phyloP scores from a whole-genome alignment of 2,329 filamentous ascomycete genomes.

The Trichoderma sp. region DNA sequence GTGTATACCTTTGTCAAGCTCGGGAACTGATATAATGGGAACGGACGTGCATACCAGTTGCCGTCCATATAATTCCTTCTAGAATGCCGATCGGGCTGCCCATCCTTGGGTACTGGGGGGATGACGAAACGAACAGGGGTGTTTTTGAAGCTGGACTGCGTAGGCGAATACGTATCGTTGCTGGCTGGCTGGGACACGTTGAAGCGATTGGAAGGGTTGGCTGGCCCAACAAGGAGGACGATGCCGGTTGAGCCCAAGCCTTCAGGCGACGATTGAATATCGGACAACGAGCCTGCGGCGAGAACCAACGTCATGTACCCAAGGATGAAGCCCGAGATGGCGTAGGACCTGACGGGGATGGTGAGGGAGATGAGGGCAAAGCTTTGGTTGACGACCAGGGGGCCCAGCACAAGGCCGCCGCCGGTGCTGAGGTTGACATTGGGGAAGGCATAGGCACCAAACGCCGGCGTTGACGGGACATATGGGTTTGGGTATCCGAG shows the following conservation, averaged over 20 bases:
- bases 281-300: slow-evolving; percentile 62
- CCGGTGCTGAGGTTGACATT: slow-evolving; percentile 50
- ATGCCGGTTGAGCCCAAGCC: slow-evolving; percentile 69
- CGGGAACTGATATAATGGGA: slow-evolving; percentile 60
- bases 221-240: slow-evolving; percentile 68
- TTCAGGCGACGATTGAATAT: slow-evolving; percentile 61
- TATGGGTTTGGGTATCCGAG: slow-evolving; percentile 42
- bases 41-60: slow-evolving; percentile 47
- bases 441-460: slow-evolving; percentile 49
- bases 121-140: slow-evolving; percentile 59
- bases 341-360: slow-evolving; percentile 67
- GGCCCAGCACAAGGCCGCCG: slow-evolving; percentile 70
- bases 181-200: slow-evolving; percentile 43
- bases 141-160: slow-evolving; percentile 39
- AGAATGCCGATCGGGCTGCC: slow-evolving; percentile 48
- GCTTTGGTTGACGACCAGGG: slow-evolving; percentile 67
- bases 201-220: slow-evolving; percentile 64
- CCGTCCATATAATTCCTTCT: slow-evolving; percentile 35
- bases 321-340: slow-evolving; percentile 59
- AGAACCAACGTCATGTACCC: slow-evolving; percentile 84
- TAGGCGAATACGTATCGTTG: slow-evolving; percentile 45
- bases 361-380: slow-evolving; percentile 80
- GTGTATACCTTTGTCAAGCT: slow-evolving; percentile 59
- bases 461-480: slow-evolving; percentile 42
- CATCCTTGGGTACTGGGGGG: slow-evolving; percentile 46